Evolutionary conservation across 192 early-diverging fungal species (phyloP).

Genomic region (Rhizophagus sp.): DNA sequence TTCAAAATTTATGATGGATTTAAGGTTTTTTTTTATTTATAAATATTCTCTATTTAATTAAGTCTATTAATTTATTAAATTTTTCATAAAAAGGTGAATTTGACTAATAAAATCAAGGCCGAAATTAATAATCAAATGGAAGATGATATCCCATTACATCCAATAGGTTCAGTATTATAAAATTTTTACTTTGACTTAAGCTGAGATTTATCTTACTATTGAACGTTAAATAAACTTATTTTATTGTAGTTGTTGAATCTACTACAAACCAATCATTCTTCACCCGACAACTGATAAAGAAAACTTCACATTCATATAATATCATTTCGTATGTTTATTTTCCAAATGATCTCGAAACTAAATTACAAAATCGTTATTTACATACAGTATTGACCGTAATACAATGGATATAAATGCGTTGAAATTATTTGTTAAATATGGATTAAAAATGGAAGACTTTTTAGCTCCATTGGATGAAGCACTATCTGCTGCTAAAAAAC

Average conservation of each 20-base stretch:
- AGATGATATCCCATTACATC: neutral
- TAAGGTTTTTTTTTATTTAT: conserved; percentile 5
- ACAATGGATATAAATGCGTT: neutral
- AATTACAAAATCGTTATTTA: neutral
- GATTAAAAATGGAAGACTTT: neutral
- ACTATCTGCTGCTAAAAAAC: neutral
- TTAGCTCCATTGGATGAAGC: neutral
- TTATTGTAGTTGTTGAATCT: conserved; percentile 6
- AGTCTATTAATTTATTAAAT: no score
- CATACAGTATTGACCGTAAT: neutral
- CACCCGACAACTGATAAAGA: neutral
- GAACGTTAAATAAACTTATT: no score
- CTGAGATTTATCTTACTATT: neutral
- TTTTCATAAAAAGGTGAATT: neutral
- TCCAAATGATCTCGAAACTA: neutral
- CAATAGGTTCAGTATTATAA: neutral
- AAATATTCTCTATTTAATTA: no score
- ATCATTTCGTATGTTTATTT: no score
- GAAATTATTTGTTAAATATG: neutral
- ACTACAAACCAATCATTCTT: conserved; percentile 4
- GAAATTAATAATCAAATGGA: neutral
- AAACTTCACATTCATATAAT: no score
- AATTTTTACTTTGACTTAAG: neutral
- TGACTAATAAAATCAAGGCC: neutral
- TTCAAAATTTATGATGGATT: conserved; percentile 2